Evolutionary conservation across 225 moss, liverwort and hornwort genomes (phyloP), one percentile per base, ranked within the genome.

Genomic region (Ulota crispa): DNA sequence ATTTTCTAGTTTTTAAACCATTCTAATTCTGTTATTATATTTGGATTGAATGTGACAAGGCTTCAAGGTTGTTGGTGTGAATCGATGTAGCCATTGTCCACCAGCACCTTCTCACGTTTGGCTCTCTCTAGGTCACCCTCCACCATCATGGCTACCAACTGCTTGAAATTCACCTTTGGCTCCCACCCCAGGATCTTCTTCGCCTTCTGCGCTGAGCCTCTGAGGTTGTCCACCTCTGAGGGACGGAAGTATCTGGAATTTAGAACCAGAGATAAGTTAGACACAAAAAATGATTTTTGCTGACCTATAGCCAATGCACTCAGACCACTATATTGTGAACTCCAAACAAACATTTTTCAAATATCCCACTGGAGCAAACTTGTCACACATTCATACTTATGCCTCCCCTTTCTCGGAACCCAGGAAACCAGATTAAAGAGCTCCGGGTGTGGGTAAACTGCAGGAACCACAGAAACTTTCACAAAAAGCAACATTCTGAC

Each of bases 71-170:
- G 93, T 77, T 94, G 93, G 65, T 91, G 92, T n/a, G 92, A 85
- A 61, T 87, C 90, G 24, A 94, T 94, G 82, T 90, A 91, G 60
- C 93, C 93, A 66, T 92, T 88, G 79, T 92, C 93, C 19, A 89
- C 93, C 24, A 94, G 76, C 63, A 94, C 92, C 78, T 91, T 92
- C 89, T 94, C 93, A 27, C 93, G 93, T 9, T 88, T 90, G 15
- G 93, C 93, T 43, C 86, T 77, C 66, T 90, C 92, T 83, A 94
- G 64, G 78, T 94, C 93, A 61, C 83, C 50, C 19, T 92, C 90
- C 34, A 94, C 93, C 93, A 94, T 94, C 93, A 94, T 92, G 39
- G 89, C 85, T 32, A 94, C 93, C 80, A 94, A 82, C 81, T 94
- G 92, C 85, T 92, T 92, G 68, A 94, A 94, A 72, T 79, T 81